phyloP scores from a whole-genome alignment of 1,284 basidiomycete species.

The Rhodotorula sp. region DNA sequence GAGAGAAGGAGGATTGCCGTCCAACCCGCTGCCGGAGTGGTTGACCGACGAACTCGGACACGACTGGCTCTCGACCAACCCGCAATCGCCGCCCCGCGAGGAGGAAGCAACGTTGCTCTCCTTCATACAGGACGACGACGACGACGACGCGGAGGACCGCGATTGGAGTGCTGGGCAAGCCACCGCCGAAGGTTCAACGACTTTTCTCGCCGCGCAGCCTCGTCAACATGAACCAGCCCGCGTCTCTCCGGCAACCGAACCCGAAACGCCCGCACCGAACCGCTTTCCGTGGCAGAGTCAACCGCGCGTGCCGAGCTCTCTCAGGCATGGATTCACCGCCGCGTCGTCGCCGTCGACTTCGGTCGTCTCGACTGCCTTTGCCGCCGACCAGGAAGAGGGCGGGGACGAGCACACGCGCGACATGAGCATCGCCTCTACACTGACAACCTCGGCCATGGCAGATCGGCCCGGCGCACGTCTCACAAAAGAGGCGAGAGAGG shows the following conservation, averaged over 20 bases:
- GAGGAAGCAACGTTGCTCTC: neutral
- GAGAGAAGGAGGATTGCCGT: neutral
- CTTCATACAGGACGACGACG: neutral
- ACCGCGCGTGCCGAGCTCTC: conserved; percentile 28
- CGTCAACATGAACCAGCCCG: neutral
- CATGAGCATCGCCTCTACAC: neutral
- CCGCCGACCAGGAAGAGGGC: neutral
- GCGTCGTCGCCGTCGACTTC: conserved; percentile 5
- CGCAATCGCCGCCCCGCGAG: neutral
- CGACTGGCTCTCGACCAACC: conserved; percentile 7
- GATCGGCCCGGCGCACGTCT: too few relatives aligned
- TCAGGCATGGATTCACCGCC: conserved; percentile 28
- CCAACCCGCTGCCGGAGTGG: conserved; percentile 7
- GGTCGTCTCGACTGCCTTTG: neutral
- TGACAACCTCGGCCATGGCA: too few relatives aligned
- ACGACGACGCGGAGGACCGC: neutral
- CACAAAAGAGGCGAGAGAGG: neutral
- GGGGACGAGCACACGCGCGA: neutral
- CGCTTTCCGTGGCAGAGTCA: conserved; percentile 16
- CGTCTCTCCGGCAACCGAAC: neutral
- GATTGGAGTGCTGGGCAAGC: neutral
- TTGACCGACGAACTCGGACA: conserved; percentile 1
- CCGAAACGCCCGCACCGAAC: neutral
- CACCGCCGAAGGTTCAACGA: neutral
- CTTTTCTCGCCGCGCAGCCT: neutral